Conservation (phyloP, 2,329 filamentous ascomycete species). For the Trichoderma simmonsii region DNA sequence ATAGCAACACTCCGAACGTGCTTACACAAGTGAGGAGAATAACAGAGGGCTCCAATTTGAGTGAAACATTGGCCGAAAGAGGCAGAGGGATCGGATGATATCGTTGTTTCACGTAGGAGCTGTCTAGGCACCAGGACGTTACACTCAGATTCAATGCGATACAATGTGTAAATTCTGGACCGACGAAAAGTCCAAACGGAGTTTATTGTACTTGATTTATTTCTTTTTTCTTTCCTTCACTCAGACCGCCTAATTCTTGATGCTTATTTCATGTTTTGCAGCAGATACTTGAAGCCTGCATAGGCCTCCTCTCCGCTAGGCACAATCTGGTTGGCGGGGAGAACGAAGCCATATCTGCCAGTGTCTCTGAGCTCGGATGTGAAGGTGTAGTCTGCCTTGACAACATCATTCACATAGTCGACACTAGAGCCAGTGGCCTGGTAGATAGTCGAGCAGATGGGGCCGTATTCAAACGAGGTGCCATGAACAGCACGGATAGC, state of each 20-base stretch:
- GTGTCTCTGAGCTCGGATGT: conserved; percentile 39
- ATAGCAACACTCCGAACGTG: background rate
- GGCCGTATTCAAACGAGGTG: conserved; percentile 41
- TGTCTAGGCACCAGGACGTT: background rate
- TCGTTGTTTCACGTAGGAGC: background rate
- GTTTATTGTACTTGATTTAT: background rate
- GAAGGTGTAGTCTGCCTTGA: conserved; percentile 41
- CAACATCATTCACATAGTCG: conserved; percentile 45
- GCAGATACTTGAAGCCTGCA: conserved; percentile 58
- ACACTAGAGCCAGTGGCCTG: conserved; percentile 47
- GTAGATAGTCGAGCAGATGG: conserved; percentile 61
- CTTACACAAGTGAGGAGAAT: background rate
- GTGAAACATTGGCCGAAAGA: background rate
- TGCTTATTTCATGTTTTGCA: conserved; percentile 38
- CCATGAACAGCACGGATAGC: conserved; percentile 48
- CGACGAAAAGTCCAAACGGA: background rate
- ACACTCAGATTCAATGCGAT: background rate
- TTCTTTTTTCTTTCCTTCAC: background rate
- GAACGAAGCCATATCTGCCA: conserved; percentile 41
- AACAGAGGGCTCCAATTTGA: background rate
- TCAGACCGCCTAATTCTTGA: too few species aligned
- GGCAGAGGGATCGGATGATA: background rate
- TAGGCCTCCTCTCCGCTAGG: conserved; percentile 43
- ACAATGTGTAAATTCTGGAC: background rate
- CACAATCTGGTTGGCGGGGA: conserved; percentile 42